phyloP scores from a whole-genome alignment of 1,284 basidiomycete genomes.

The Melampsora americana region DNA sequence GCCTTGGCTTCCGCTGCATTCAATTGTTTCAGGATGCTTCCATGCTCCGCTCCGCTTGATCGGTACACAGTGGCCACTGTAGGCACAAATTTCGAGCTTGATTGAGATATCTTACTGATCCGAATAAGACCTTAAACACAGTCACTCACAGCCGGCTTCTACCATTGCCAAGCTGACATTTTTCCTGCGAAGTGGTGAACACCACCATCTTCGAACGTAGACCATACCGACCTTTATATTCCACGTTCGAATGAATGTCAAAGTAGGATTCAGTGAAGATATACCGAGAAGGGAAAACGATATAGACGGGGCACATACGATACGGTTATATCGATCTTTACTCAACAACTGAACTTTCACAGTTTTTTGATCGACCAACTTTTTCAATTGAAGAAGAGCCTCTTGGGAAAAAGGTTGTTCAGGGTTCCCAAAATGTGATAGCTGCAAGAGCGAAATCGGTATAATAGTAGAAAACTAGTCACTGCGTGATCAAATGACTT shows the following conservation, averaged over 20 bases:
- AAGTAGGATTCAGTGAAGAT: not conserved
- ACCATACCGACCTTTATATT: slow-evolving; percentile 29
- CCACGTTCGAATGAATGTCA: not conserved
- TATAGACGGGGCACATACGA: slow-evolving; percentile 9
- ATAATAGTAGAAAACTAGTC: not conserved
- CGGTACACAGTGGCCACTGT: slow-evolving; percentile 39
- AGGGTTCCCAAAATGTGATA: slow-evolving; percentile 39
- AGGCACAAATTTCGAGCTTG: not conserved
- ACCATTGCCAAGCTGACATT: slow-evolving; percentile 43
- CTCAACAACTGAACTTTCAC: slow-evolving; percentile 26
- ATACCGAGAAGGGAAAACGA: not conserved
- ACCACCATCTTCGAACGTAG: slow-evolving; percentile 27
- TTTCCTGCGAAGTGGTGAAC: slow-evolving; percentile 13
- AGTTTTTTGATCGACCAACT: slow-evolving; percentile 16
- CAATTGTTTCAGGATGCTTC: slow-evolving; percentile 21
- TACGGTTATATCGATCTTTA: slow-evolving; percentile 41
- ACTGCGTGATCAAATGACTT: not conserved
- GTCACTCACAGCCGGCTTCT: slow-evolving; percentile 33
- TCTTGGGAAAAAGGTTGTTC: slow-evolving; percentile 41
- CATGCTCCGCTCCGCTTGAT: slow-evolving; percentile 39
- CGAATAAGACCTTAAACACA: not conserved
- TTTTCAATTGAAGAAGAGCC: slow-evolving; percentile 16
- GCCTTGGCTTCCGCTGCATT: slow-evolving; percentile 28
- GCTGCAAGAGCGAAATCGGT: not conserved
- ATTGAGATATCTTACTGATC: not conserved